Base-by-base conservation (phyloP, 1,139 yeast genomes). In the Magnusiomyces clavatus region DNA sequence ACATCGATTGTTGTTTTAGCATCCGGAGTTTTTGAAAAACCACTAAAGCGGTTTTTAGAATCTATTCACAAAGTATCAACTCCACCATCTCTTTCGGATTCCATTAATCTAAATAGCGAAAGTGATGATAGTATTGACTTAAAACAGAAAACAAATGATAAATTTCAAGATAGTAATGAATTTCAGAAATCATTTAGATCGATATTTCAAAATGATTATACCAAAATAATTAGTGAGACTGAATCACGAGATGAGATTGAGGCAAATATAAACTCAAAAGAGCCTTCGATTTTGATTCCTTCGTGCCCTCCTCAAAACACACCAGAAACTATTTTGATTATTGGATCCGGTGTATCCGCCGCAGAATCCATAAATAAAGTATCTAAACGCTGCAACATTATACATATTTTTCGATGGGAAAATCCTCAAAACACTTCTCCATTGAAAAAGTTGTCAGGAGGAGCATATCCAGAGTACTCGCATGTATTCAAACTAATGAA, bases 311-410 rank as follows among this genome's bases (percentile, higher is more conserved):
- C 54, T 12, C 20, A 35, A 2, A 39, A 35, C 6, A 29, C 47
- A 6, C 41, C 53, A 12, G 24, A 14, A 6, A 47, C 64, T 1
- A 53, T 61, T 1, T 58, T 67, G n/a, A 61, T 68, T 1, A 53
- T 68, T n/a, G 71, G 71, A 1, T 59, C 69, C 1, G 71, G 71
- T 2, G 66, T 68, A 31, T 64, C 69, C 6, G 70, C 71, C 0
- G 71, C 71, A 1, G 71, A 68, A 44, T 67, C 68, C 0, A 55
- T 67, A 12, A 50, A 49, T 34, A 37, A 46, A 14, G 46, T 47
- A n/a, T 37, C 51, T 1, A 37, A 49, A 13, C 40, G 34, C 12
- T 39, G 47, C 14, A 54, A 31, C 19, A 54, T 59, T 13, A 50
- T 65, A 12, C 71, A 68, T 51, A 49, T 68, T 6, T 68, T 55